Base-by-base conservation (phyloP, 2,329 filamentous ascomycete species). In the Trichophaea hybrida region DNA sequence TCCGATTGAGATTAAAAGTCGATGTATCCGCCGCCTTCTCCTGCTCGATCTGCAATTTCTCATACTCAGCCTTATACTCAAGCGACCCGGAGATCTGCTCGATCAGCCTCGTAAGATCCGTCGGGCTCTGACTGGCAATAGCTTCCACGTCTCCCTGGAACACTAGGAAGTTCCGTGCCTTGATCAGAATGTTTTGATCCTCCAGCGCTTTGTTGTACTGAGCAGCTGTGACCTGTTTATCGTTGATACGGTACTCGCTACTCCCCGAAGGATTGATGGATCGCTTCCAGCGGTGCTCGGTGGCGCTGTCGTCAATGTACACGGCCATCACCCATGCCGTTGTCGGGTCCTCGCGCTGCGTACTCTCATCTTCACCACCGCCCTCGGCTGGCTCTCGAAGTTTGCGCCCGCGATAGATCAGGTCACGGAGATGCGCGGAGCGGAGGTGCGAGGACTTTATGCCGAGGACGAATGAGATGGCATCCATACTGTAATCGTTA, bases 321-420 rank as follows among this genome's bases (percentile, higher is more conserved):
- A 98, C 91, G 34, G 93, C 93, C 89, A 96, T 97, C 12, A 98
- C 94, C 91, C 91, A 98, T 2, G 93, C 94, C 2, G 84, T 93
- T 72, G 90, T 93, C 0, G 93, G 93, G 68, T 98, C 91, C 65
- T 82, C 81, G 58, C 82, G 78, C 58, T 81, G 78, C 64, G 84
- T 80, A 5, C 77, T 77, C 24, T 77, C 73, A 43, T 76, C 77
- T 13, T 32, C 17, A 12, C 17, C 17, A 38, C 80, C 82, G 56
- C 83, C 81, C 37, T 77, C 56, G 35, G 57, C 60, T 12, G 58
- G 89, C 12, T 88, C 91, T 69, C 90, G 88, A 69, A 98, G 78
- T 10, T 97, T 89, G 66, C 91, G 86, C 56, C 93, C 94, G 66
- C 93, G 90, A 72, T 98, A 98, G 58, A 98, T 88, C 38, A 98